Evolutionary conservation across 2,329 filamentous ascomycete species (phyloP), one percentile per base, ranked within the genome.

Genomic region (Neofusicoccum ribis): DNA sequence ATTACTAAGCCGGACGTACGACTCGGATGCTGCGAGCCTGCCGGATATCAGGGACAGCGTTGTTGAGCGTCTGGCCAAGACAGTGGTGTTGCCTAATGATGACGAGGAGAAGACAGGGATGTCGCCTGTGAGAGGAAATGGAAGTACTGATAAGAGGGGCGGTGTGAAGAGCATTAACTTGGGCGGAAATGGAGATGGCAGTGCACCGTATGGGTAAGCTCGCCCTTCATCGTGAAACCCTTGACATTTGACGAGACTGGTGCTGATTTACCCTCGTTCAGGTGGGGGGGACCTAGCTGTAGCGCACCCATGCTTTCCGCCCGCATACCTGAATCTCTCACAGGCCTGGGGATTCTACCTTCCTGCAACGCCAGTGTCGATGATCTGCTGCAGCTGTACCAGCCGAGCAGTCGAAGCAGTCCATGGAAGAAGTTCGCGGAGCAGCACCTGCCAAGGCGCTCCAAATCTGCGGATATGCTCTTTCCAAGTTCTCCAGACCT

Each of bases 11-110:
- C 43, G 43, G 6, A 60, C 56, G 15, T 64, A 64, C 20, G 63
- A 64, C n/a, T 58, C 51, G 6, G 63, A 64, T 31, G 63, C 63
- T 12, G 36, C 52, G n/a, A 58, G 43, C 20, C 17, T 64, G 17
- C 51, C 63, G 5, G 63, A 64, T 23, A 44, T 64, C n/a, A 39
- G 52, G 14, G 44, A 64, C 36, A 64, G 63, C 20, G 43, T 64
- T 12, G 63, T 59, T 9, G 63, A 64, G 5, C 51, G 52, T 11
- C n/a, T 64, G 43, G 51, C 63, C 20, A 47, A 34, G 20, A 37
- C 31, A 11, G 46, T 59, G 12, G 31, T 34, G 20, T 12, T 47
- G n/a, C n/a, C 56, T 1, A 27, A 47, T 14, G 34, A 47, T 9
- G 27, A 34, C 7, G 23, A 64, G n/a, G 44, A 51, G 23, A 59